A percentile compares a stretch with the other conserved stretches of the same genome.
Conservation (phyloP, 768 basidiomycete species). For the Termitomyces sp. region DNA sequence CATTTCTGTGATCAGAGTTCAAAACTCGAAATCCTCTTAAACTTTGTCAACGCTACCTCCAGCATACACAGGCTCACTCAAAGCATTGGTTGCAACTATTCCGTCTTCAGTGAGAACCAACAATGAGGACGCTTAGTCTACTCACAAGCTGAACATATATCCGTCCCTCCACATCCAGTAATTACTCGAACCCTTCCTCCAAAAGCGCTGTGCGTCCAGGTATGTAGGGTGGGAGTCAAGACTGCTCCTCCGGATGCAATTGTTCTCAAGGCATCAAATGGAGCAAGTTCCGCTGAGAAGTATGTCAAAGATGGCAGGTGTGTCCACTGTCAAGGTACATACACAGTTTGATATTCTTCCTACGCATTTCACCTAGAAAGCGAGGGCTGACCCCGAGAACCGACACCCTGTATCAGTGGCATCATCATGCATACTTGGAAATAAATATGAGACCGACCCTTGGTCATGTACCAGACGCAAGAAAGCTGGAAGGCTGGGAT, state of each 20-base stretch:
- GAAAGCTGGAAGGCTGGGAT: conserved; percentile 50
- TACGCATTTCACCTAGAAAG: conserved; percentile 60
- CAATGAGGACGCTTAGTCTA: not conserved
- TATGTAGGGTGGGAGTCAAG: conserved; percentile 59
- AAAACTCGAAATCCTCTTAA: not conserved
- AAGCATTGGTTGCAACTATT: conserved; percentile 49
- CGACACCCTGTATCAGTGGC: conserved; percentile 26
- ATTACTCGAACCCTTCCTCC: conserved; percentile 45
- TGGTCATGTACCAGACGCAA: conserved; percentile 54
- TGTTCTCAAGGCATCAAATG: conserved; percentile 50
- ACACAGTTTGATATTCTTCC: conserved; percentile 50
- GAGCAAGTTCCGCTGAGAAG: conserved; percentile 42
- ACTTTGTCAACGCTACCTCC: conserved; percentile 44
- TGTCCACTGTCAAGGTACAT: conserved; percentile 25
- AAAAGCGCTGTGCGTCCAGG: conserved; percentile 62
- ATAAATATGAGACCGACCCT: conserved; percentile 37
- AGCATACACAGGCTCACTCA: conserved; percentile 52
- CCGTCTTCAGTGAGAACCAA: not conserved
- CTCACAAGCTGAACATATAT: conserved; percentile 63
- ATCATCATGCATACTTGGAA: not conserved
- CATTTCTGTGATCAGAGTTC: conserved; percentile 42
- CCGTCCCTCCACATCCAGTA: conserved; percentile 66
- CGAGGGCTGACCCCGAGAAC: conserved; percentile 53
- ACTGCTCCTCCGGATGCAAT: conserved; percentile 62
- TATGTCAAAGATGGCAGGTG: not conserved